Base-by-base conservation (phyloP, 306 rosid species). In the Hippophae gyantsensis region DNA sequence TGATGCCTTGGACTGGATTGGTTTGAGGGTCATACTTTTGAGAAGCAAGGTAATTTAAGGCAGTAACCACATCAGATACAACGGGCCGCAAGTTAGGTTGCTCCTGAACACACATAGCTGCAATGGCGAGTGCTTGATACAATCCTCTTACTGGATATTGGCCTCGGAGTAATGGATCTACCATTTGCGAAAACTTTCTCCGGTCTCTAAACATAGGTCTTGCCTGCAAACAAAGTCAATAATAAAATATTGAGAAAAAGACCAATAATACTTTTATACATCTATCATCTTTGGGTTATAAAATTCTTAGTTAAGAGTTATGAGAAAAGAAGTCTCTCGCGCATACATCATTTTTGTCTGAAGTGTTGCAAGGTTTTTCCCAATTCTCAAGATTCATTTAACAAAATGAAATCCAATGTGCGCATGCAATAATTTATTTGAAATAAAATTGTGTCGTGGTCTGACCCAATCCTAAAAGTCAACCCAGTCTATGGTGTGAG, bases 21-120 rank as follows among this genome's bases (percentile, higher is more conserved):
- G 13, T 13, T 54, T 58, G 74, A 7, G 92, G 82, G 58, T 85
- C 86, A 11, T 80, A 82, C 52, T 76, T 80, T 62, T 92, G 89
- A 41, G 90, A 74, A 42, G 95, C 93, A 32, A 92, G 85, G 82
- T 79, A 90, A 62, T 79, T 74, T 38, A 90, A 65, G 52, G 95
- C 95, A 2, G 90, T 74, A 10, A 87, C 98, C 10, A 90, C 87
- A 41, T 87, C 95, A 0, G 66, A 62, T 52, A 85, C 78, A 11
- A 64, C 76, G 7, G 98, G 98, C 46, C 95, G 77, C 84, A 79
- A 74, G 7, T 61, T 76, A 26, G 92, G 79, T 65, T 85, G 84
- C 70, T 77, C 86, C 53, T 90, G 87, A 65, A 83, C 81, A 23
- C 98, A 92, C 86, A 78, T 79, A 6, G 84, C 84, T 10, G 95